phyloP scores from a whole-genome alignment of 2,329 filamentous ascomycete genomes.

The Trichoderma sp. region DNA sequence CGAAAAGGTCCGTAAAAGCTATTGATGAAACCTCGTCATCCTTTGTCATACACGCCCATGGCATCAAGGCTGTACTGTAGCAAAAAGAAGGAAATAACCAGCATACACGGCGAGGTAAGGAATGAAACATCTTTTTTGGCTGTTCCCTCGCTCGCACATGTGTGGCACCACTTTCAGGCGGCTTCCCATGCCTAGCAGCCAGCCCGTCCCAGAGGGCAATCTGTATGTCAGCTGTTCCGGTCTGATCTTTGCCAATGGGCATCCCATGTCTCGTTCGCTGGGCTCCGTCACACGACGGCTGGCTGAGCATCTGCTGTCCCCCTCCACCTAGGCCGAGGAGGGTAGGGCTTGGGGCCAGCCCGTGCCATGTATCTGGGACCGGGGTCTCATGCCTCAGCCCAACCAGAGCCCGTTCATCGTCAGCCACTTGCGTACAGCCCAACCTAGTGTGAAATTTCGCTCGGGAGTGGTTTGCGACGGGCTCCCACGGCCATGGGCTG shows the following conservation, averaged over 20 bases:
- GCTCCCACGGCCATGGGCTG: neutral
- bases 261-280: neutral
- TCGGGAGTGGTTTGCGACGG: neutral
- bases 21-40: conserved; percentile 4
- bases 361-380: conserved; percentile 15
- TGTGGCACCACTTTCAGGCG: neutral
- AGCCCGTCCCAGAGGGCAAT: neutral
- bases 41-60: conserved; percentile 11
- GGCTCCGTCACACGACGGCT: conserved; percentile 16
- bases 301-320: conserved; percentile 15
- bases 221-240: conserved; percentile 16
- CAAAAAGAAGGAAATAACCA: too few relatives aligned
- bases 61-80: neutral
- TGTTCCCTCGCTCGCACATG: neutral
- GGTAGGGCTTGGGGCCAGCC: conserved; percentile 10
- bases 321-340: neutral
- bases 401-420: conserved; percentile 10
- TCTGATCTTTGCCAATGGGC: conserved; percentile 1
- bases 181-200: neutral
- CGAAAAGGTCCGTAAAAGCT: neutral
- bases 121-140: neutral
- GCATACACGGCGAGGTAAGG: neutral
- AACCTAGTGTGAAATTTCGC: neutral
- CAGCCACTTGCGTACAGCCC: conserved; percentile 16
- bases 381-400: conserved; percentile 16